Percentiles rank a stretch among this genome's conserved stretches.
Conservation (phyloP, 805 yeast species). For the Saturnispora quitensis region DNA sequence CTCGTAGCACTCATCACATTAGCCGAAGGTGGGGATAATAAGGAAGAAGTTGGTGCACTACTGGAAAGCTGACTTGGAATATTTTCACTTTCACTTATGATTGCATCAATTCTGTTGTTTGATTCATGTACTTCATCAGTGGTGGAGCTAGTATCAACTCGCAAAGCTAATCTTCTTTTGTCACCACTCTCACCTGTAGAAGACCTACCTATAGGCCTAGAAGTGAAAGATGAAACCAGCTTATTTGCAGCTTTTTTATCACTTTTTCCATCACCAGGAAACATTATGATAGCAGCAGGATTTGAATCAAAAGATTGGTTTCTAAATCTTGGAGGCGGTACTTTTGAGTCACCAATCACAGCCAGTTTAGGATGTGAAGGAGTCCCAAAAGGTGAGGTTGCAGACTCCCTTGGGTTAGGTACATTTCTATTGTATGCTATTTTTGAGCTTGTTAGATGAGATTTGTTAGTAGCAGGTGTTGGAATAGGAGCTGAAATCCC, state of each 20-base stretch:
- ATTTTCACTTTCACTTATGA: not conserved
- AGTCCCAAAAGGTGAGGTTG: constrained; percentile 1
- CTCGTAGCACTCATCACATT: constrained; percentile 2
- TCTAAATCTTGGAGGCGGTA: constrained; percentile 24
- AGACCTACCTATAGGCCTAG: not conserved
- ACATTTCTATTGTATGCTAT: not conserved
- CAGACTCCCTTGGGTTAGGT: not conserved
- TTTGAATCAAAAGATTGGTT: constrained; percentile 8
- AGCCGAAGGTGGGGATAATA: not conserved
- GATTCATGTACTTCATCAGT: not conserved
- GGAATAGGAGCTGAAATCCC: constrained; percentile 4
- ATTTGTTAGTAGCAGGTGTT: not conserved
- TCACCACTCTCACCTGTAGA: not conserved
- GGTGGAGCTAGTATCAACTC: not conserved
- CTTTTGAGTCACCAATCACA: constrained; percentile 22
- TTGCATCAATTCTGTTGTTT: not conserved
- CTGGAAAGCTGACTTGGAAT: not conserved
- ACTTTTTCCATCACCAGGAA: constrained; percentile 33
- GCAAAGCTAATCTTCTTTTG: not conserved
- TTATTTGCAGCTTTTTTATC: constrained; percentile 4
- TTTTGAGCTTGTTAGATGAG: not conserved
- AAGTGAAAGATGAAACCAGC: not conserved
- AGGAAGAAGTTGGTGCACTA: constrained; percentile 4
- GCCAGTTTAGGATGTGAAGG: constrained; percentile 17
- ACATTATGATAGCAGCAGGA: constrained; percentile 35